Evolutionary conservation across 2,329 filamentous ascomycete genomes (phyloP).

Genomic region (Nemania abortiva): DNA sequence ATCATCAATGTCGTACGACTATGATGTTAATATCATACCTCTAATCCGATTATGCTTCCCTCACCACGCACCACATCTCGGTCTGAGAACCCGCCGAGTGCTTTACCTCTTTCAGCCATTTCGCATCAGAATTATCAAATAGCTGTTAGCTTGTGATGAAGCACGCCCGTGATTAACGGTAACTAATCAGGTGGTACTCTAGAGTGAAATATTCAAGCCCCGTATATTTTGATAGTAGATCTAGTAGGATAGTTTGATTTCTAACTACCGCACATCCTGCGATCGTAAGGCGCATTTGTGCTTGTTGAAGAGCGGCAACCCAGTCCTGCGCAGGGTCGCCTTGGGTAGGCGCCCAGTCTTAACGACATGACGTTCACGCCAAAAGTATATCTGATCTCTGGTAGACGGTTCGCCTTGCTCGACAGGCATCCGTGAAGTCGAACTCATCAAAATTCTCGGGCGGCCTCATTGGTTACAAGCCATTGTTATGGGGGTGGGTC

Average conservation of each 20-base stretch:
- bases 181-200: not conserved
- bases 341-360: not conserved
- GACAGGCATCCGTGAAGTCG: no score
- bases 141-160: not conserved
- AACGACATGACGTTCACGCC: not conserved
- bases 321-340: not conserved
- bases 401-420: no score
- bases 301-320: constrained; percentile 1
- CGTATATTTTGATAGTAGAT: not conserved
- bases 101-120: constrained; percentile 1
- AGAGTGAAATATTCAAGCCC: not conserved
- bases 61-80: not conserved
- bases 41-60: not conserved
- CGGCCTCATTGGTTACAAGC: no score
- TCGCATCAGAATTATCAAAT: not conserved
- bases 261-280: not conserved
- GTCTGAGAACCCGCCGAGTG: not conserved
- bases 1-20: not conserved
- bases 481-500: no score
- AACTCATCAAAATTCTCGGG: no score
- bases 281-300: not conserved
- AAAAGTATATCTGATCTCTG: not conserved
- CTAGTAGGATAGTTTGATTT: not conserved
- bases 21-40: constrained; percentile 7
- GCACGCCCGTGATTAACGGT: not conserved